Evolutionary conservation across 768 basidiomycete genomes (phyloP), one percentile per base, ranked within the genome.

Genomic region (Psilocybe cubensis): DNA sequence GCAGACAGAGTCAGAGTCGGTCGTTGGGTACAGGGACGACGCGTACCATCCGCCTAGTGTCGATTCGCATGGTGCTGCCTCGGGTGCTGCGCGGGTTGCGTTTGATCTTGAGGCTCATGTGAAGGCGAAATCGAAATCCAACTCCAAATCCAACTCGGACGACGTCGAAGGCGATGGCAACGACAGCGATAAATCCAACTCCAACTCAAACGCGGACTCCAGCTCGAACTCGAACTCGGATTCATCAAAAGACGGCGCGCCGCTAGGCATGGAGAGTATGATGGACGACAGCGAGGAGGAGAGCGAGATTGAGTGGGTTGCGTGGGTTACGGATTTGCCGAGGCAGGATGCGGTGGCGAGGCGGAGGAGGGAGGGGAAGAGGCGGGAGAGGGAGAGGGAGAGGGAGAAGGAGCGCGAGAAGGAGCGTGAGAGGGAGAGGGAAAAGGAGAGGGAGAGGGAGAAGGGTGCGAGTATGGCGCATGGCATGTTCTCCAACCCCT

Each of bases 261-360:
- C 52, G 49, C 49, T 61, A 47, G 61, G 54, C 18, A 41, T 61
- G 25, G 63, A 56, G 1, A 54, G 48, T 10, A 60, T 55, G 25
- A 50, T 47, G 56, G 64, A 74, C 3, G 75, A 75, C 42, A 79
- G 74, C 27, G 66, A 70, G 11, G 68, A 80, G 23, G 81, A 76
- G 21, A 79, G 77, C 62, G 88, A 88, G 66, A 71, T 73, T 20
- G 88, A 90, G 65, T 90, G 88, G 88, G 75, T 81, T 3, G 84
- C 82, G 1, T 90, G 88, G 88, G 73, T 79, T 65, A 80, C 79
- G 4, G 87, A 87, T 72, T 54, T 88, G 42, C 72, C 76, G 6
- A 63, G 75, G 2, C 73, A 76, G 41, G 31, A n/a, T 4, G 23
- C 40, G 40, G 35, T 11, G 11, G 33, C 24, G 40, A 28, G 10